Base-by-base conservation (phyloP, 169 alveolate species). In the Haemoproteus tartakovskyi region DNA sequence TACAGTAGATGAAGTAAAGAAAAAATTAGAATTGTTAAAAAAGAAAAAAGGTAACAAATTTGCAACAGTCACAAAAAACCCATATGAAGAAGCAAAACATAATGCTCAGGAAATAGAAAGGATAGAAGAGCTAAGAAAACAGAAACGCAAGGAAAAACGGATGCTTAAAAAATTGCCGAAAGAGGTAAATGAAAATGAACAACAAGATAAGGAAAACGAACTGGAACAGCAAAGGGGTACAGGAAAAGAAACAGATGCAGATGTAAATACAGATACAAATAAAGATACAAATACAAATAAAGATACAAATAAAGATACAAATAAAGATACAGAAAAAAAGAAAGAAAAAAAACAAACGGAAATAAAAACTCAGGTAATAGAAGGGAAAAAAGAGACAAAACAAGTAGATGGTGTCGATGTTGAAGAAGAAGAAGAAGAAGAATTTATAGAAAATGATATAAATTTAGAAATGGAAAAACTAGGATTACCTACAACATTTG, bases 1-100 rank as follows among this genome's bases (percentile, higher is more conserved):
- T 11, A 86, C 90, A 1, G 83, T 87, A n/a, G 90, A 83, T 9
- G 79, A 89, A 22, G 96, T 93, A 1, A 91, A 91, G 41, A 94
- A 87, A 14, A 92, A 91, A 60, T 80, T 90, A 51, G 54, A 45
- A 33, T 60, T 50, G 29, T 57, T 90, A 79, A 74, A 89, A 59
- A 85, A 84, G 63, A 85, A 85, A 9, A 67, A 67, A 57, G 30
- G 48, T 26, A 67, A 67, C 37, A 51, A 36, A 70, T 56, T 37
- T 51, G 59, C 56, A 60, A 57, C 22, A 60, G 47, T 26, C 30
- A 78, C 63, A 45, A 56, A 16, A 12, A 70, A 67, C 41, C 60
- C 59, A 18, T 56, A 67, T 38, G 64, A 21, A 19, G 47, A 46
- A 6, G 82, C 64, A 3, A 67, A 67, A 41, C 38, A 52, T 45